Evolutionary conservation across 306 rosid genomes (phyloP).

Genomic region (Rosa multiflora): DNA sequence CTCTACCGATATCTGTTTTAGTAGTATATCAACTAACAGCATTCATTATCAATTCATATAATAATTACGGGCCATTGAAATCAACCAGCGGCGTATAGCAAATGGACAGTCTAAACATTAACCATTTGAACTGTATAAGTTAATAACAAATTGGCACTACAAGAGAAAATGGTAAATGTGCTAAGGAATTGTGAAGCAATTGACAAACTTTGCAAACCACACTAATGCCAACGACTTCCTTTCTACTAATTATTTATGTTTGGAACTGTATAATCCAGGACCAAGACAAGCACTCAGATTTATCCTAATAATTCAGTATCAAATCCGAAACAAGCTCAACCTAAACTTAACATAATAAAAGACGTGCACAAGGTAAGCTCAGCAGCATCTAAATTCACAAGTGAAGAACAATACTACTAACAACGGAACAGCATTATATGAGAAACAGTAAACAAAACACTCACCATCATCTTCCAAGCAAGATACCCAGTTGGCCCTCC

Average conservation of each 20-base stretch:
- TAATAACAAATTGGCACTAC: not conserved
- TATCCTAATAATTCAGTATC: not conserved
- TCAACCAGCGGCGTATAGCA: not conserved
- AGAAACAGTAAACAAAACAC: conserved; percentile 5
- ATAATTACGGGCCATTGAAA: not conserved
- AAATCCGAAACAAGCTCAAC: conserved; percentile 19
- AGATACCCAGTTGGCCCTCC: conserved; percentile 98
- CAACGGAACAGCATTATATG: not conserved
- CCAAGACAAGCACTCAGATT: not conserved
- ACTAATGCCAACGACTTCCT: not conserved
- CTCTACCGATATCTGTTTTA: not conserved
- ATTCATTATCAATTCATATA: not conserved
- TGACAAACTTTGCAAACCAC: not conserved
- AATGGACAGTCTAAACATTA: not conserved
- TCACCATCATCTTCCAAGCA: conserved; percentile 99
- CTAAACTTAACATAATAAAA: not conserved
- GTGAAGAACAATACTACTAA: too few relatives aligned
- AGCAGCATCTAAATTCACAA: not conserved
- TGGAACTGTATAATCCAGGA: not conserved
- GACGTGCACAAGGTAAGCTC: not conserved
- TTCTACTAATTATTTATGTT: not conserved
- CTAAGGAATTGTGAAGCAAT: not conserved
- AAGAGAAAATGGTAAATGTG: not conserved
- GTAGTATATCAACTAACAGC: not conserved
- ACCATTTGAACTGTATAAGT: not conserved